Evolutionary conservation across 495 filamentous ascomycete species (phyloP), one percentile per base, ranked within the genome.

Genomic region (Lepraria neglecta): DNA sequence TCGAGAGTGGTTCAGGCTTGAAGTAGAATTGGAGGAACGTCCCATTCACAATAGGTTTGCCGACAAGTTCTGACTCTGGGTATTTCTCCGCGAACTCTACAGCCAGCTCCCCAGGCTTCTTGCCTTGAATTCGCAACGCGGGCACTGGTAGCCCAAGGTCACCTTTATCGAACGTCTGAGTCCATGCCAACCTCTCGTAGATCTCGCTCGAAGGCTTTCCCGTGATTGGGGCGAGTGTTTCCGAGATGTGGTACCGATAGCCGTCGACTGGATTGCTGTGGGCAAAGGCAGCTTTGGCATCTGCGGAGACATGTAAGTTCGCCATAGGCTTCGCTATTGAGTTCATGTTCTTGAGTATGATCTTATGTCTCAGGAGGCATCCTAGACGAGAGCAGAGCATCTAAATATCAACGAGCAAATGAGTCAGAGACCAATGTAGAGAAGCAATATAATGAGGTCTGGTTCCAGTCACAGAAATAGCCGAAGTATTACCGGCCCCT

Each of bases 1-100:
- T 69, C 54, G 80, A 70, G 42, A 91, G 75, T 31, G 83, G 79
- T 0, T 74, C 69, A 15, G 78, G 73, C 68, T 85, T 86, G 78
- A 87, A 87, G 78, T 87, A 94, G 78, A 97, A 96, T 65, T 86
- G 83, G 15, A 97, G 67, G 67, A 90, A 92, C 51, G 83, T 78
- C 57, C 84, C 87, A 61, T 73, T 68, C 17, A 76, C 73, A 24
- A 75, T 76, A 2, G 90, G 89, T 59, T 86, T 87, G 57, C 85
- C 75, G 66, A 94, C 76, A 48, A 94, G 80, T 45, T 90, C 84
- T 60, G 85, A 87, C 58, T 88, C 84, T 45, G 90, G 89, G 72
- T 89, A 92, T 78, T 90, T 88, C 56, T 80, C 80, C 17, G 78
- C 83, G 78, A 90, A 85, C 66, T 95, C 86, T 59, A 78, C 73